phyloP scores from a whole-genome alignment of 2,329 filamentous ascomycete genomes.

The Furcasterigmium sp. region DNA sequence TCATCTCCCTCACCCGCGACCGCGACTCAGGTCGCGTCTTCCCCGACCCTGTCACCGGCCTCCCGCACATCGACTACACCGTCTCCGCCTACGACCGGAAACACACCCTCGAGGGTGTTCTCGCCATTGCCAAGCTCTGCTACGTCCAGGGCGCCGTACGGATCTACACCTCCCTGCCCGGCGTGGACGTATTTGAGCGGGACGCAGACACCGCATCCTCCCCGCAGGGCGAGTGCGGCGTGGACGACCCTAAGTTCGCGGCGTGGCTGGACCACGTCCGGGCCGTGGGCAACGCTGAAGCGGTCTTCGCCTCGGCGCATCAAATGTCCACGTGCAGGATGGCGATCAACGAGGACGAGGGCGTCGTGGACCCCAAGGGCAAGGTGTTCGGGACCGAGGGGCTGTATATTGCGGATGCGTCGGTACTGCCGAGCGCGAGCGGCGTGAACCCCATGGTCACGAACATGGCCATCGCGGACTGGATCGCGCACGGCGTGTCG shows the following conservation, averaged over 20 bases:
- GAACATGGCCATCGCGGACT: slow-evolving; percentile 64
- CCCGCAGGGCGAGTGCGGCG: slow-evolving; percentile 15
- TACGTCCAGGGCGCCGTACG: slow-evolving; percentile 77
- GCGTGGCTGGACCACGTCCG: slow-evolving; percentile 53
- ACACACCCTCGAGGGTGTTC: slow-evolving; percentile 65
- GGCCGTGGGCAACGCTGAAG: slow-evolving; percentile 43
- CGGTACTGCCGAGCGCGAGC: slow-evolving; percentile 69
- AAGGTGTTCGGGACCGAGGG: slow-evolving; percentile 61
- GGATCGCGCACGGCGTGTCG: slow-evolving; percentile 54
- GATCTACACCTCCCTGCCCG: slow-evolving; percentile 62
- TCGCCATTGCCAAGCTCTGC: slow-evolving; percentile 69
- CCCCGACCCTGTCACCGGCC: slow-evolving; percentile 62
- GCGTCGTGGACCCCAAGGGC: slow-evolving; percentile 54
- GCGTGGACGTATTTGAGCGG: slow-evolving; percentile 56
- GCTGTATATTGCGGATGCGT: slow-evolving; percentile 68
- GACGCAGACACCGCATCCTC: slow-evolving; percentile 14
- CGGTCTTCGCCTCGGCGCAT: slow-evolving; percentile 64
- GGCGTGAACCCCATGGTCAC: slow-evolving; percentile 83
- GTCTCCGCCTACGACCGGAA: slow-evolving; percentile 66
- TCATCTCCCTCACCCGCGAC: slow-evolving; percentile 72
- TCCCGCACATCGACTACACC: slow-evolving; percentile 63
- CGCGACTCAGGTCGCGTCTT: slow-evolving; percentile 71
- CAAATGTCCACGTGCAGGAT: slow-evolving; percentile 79
- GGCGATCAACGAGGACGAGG: slow-evolving; percentile 45
- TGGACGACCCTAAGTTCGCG: slow-evolving; percentile 55